Evolutionary conservation across 2,329 filamentous ascomycete species (phyloP), one percentile per base, ranked within the genome.

Genomic region (Pseudogymnoascus sp.): DNA sequence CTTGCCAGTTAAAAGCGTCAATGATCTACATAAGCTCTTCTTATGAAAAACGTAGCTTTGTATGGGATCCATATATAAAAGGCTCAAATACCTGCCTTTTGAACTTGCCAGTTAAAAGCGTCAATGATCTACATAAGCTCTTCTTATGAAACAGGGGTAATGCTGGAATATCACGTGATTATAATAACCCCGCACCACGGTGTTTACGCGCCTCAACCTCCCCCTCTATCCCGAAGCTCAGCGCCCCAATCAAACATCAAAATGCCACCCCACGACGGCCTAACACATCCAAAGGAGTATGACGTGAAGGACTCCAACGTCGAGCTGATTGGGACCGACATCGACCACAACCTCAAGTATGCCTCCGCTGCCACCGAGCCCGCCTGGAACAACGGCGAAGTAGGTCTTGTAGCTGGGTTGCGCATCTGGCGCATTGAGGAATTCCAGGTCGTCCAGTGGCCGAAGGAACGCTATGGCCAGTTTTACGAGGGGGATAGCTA

Each of bases 401-500:
- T 88, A 45, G 84, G 85, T 35, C 66, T 75, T 38, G 67, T 74
- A 12, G 71, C 83, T 0, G 86, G 85, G 0, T 77, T 89, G 2
- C 76, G 77, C 65, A 75, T 88, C 65, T 89, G 85, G 86, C 84
- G 86, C 65, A 85, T 89, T 66, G 85, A 89, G 69, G 75, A 86
- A 61, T 89, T 89, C 67, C 76, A 85, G 68, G 84, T 89, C 4
- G 75, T 88, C 29, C 74, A 82, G 2, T 86, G 83, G 82, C 83
- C 85, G 1, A 75, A 77, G 63, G 74, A 80, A 14, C 78, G 78
- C 52, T 76, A 82, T 62, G 85, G 86, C 60, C 76, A 82, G 59
- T 89, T 89, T 71, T 82, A 83, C 72, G 83, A 88, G 59, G 86
- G 86, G 31, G 86, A 89, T 71, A 88, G 84, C 73, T 89, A 85